Base-by-base conservation (phyloP, 176 grass and related monocot species). In the Canna indica region DNA sequence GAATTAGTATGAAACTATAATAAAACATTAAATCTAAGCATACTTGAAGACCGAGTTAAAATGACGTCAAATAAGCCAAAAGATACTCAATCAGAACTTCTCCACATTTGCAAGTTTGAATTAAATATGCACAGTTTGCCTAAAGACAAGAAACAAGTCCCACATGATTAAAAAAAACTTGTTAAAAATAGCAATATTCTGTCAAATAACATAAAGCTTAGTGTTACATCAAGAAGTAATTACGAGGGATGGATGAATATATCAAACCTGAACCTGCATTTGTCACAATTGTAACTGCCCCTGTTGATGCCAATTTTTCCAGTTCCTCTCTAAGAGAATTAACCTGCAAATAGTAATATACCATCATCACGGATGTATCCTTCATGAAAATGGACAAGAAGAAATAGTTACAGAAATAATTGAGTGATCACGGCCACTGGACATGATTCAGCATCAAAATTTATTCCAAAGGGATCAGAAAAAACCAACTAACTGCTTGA, bases 321-420 rank as follows among this genome's bases (percentile, higher is more conserved):
- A 91, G 74, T 70, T 91, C 81, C 67, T 87, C 76, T 42, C 85
- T 77, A 53, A 91, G 76, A 80, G 69, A 7, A 71, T 85, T 85
- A 46, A 91, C 84, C 84, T 91, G 73, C 18, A 69, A 54, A 77
- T 14, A 29, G 28, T 32, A 41, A 56, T 29, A 57, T 12, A 29
- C 33, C 4, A 47, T 47, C 26, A 69, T 11, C 9, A 8, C 7
- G 17, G n/a, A 39, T 36, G 17, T 13, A 64, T 32, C 15, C 4
- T 50, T 16, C 29, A 32, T 30, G 14, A 1, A 20, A 48, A 17
- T 10, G 26, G 29, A 14, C 15, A 29, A 62, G 12, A 60, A 62
- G 15, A 4, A 3, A 58, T 11, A 11, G n/a, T 58, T 26, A 29
- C 14, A 31, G 29, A 12, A 29, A 17, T 31, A 10, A 62, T 2